A percentile compares a stretch with the other conserved stretches of the same genome.
phyloP scores from a whole-genome alignment of 495 filamentous ascomycete genomes.

The Aspergillus saccharolyticus region DNA sequence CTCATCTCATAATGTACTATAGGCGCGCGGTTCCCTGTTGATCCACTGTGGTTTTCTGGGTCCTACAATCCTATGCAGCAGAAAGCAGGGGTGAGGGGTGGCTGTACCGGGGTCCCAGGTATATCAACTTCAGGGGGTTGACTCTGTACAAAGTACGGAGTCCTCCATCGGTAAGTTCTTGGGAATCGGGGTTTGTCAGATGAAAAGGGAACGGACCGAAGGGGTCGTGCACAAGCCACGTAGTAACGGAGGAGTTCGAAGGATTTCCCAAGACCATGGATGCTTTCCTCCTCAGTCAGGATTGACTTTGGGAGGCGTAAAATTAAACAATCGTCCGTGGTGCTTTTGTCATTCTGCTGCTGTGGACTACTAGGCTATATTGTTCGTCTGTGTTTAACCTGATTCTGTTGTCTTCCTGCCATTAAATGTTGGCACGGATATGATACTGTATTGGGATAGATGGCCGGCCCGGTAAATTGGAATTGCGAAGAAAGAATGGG shows the following conservation, averaged over 20 bases:
- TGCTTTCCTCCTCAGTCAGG: neutral
- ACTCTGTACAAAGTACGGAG: too few relatives aligned
- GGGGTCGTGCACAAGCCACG: neutral
- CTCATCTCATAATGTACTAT: neutral
- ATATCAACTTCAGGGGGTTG: neutral
- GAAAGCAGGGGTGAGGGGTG: neutral
- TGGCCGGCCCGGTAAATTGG: neutral
- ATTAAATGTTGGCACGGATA: constrained; percentile 7
- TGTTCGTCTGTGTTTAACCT: too few relatives aligned
- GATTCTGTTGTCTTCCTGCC: too few relatives aligned
- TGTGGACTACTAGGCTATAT: too few relatives aligned
- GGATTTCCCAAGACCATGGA: neutral
- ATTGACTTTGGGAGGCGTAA: neutral
- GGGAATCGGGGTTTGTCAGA: neutral
- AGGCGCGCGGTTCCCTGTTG: neutral
- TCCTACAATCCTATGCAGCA: neutral
- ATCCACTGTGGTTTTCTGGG: neutral
- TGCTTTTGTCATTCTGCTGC: too few relatives aligned
- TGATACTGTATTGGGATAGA: constrained; percentile 10
- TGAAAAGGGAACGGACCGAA: neutral
- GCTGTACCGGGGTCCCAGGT: neutral
- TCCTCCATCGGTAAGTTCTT: too few relatives aligned
- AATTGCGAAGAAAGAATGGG: neutral
- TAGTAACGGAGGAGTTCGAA: neutral
- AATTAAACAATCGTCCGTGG: neutral